These are phyloP conservation scores for Erodium trifolium DNA, from an alignment of 441 rosid genomes.

Conservation along the genomic window DNA sequence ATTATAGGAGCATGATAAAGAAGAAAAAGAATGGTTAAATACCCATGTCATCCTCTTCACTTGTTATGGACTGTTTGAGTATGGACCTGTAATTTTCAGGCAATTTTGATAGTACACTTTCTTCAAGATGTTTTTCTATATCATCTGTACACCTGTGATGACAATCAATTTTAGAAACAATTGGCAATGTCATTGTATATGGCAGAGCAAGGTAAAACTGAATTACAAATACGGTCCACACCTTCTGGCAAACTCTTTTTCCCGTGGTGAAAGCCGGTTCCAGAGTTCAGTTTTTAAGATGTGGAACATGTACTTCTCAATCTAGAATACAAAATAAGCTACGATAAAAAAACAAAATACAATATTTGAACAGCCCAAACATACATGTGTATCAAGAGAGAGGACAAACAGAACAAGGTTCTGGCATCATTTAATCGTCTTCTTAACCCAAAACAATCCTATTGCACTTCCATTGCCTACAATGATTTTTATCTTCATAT, in stretches of 20 bases:
- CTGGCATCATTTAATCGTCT: neutral
- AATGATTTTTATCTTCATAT: neutral
- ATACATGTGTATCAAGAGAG: neutral
- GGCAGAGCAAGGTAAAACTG: neutral
- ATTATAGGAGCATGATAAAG: neutral
- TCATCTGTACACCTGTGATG: constrained; percentile 48
- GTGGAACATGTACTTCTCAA: constrained; percentile 67
- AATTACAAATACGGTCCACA: constrained; percentile 16
- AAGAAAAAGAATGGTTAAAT: neutral
- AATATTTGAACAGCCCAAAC: neutral
- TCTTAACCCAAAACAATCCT: neutral
- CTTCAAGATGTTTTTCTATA: constrained; percentile 63
- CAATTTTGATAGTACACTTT: constrained; percentile 59
- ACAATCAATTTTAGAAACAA: constrained; percentile 3
- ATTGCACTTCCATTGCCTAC: neutral
- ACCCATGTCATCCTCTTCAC: constrained; percentile 86
- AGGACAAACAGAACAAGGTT: neutral
- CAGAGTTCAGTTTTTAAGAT: constrained; percentile 39
- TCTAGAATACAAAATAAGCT: constrained; percentile 33
- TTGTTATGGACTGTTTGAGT: constrained; percentile 60
- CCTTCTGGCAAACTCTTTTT: constrained; percentile 59
- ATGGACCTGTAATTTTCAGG: constrained; percentile 65
- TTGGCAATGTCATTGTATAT: neutral
- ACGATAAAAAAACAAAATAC: constrained; percentile 2
- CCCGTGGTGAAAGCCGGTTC: constrained; percentile 50